Evolutionary conservation across 2,329 filamentous ascomycete species (phyloP), one percentile per base, ranked within the genome.

Genomic region (Phyllosticta citrichinensis): DNA sequence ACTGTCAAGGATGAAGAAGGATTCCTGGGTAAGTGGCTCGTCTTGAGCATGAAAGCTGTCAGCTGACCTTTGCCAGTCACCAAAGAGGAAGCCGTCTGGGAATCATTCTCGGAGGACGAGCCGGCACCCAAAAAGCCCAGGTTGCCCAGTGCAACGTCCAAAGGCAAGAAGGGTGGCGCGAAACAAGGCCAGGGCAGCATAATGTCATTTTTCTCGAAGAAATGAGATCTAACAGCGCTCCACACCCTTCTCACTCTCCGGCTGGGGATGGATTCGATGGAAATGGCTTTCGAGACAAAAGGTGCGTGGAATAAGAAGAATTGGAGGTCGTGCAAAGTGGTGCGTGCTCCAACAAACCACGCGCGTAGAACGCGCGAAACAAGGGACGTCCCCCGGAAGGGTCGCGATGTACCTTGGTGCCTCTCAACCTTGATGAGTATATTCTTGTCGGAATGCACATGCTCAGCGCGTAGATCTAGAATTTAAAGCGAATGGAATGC

Each of bases 71-170:
- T 35, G 14, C 6, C 24, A 35, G 92, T 96, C 33, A 96, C 91
- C 1, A 87, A 87, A 65, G 89, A 95, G 74, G 91, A 96, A 69
- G 76, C 83, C 0, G 87, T 81, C 0, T 97, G 92, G 92, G 92
- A 97, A 72, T 93, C 88, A 0, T 96, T 95, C 76, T 96, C 91
- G 0, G 92, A 97, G 71, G 91, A 96, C 65, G 91, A 96, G 65
- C 83, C 86, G 22, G 79, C 79, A 33, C 73, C 77, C 9, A 79
- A 82, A 70, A 85, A 83, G 68, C 69, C 77, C 6, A 87, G 84
- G 63, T 47, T 47, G 17, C 61, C 68, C 54, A 20, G 24, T 11
- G n/a, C 55, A 9, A 1, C 74, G 1, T 76, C 78, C 1, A 89
- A 90, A 69, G 70, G 70, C 57, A 81, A 79, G 69, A 78, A 75